phyloP scores from a whole-genome alignment of 2,329 filamentous ascomycete genomes.

The Aphanoascus verrucosus region DNA sequence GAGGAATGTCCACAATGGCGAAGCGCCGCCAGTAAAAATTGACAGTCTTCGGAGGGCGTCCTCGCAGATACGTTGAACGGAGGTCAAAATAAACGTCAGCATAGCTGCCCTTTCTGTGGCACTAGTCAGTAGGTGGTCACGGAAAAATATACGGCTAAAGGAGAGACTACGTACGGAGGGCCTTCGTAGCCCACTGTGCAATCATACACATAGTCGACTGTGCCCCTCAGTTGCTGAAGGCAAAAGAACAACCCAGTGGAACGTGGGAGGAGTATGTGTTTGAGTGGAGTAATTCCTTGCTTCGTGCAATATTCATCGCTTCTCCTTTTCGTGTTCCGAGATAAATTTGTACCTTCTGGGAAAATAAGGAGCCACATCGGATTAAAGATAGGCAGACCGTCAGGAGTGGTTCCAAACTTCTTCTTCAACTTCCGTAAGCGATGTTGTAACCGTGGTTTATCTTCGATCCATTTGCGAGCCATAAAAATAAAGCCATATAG shows the following conservation, averaged over 20 bases:
- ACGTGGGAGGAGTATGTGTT: slow-evolving; percentile 50
- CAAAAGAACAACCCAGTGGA: slow-evolving; percentile 53
- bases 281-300: slow-evolving; percentile 46
- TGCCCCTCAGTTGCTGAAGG: slow-evolving; percentile 47
- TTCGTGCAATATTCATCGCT: slow-evolving; percentile 50
- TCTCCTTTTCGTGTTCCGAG: slow-evolving; percentile 44
- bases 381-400: slow-evolving; percentile 38
- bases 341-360: slow-evolving; percentile 55
- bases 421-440: slow-evolving; percentile 48
- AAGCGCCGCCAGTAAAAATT: slow-evolving; percentile 96
- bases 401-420: slow-evolving; percentile 39
- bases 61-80: slow-evolving; percentile 76
- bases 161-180: slow-evolving; percentile 57
- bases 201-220: slow-evolving; percentile 55
- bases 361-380: slow-evolving; percentile 60
- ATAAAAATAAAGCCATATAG: slow-evolving; percentile 59
- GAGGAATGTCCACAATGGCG: slow-evolving; percentile 65
- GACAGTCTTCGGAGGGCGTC: slow-evolving; percentile 81
- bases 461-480: slow-evolving; percentile 51
- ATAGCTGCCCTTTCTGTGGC: slow-evolving; percentile 57
- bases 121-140: slow-evolving; percentile 3
- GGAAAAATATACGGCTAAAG: not conserved
- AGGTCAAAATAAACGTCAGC: slow-evolving; percentile 89
- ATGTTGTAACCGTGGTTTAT: slow-evolving; percentile 49
- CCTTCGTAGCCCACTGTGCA: slow-evolving; percentile 95